Conservation (phyloP, 2,329 filamentous ascomycete species). For the Botrytis pseudocinerea region DNA sequence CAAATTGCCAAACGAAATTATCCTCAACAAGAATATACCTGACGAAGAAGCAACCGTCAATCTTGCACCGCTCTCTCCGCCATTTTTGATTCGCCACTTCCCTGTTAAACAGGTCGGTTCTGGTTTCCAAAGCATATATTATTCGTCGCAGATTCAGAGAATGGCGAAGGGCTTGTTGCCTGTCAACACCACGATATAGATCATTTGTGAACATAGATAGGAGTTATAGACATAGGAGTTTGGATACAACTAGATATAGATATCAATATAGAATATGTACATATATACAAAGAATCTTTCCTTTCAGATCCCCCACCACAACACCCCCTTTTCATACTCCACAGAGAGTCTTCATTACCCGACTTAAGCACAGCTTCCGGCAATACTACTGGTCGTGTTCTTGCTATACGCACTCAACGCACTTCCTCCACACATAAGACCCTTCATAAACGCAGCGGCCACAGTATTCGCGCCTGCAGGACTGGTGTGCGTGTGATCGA, state of each 20-base stretch:
- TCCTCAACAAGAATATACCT: conserved; percentile 40
- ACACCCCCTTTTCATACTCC: background rate
- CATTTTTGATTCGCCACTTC: conserved; percentile 20
- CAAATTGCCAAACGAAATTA: conserved; percentile 43
- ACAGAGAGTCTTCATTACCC: background rate
- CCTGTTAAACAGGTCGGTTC: conserved; percentile 28
- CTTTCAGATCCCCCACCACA: background rate
- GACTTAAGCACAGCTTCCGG: conserved; percentile 34
- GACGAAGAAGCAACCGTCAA: conserved; percentile 32
- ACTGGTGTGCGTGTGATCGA: conserved; percentile 62
- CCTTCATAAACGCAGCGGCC: conserved; percentile 55
- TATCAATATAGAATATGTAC: background rate
- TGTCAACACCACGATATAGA: background rate
- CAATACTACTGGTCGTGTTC: conserved; percentile 34
- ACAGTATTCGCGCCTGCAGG: conserved; percentile 55
- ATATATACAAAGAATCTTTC: background rate
- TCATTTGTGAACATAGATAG: background rate
- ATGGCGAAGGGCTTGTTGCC: conserved; percentile 28
- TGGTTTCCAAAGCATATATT: conserved; percentile 33
- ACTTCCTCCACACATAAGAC: conserved; percentile 36
- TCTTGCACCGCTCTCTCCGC: conserved; percentile 19
- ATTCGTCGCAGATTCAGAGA: conserved; percentile 38
- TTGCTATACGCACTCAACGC: conserved; percentile 34
- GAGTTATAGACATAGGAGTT: background rate
- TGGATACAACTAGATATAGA: background rate